Evolutionary conservation across 1,284 basidiomycete species (phyloP), one percentile per base, ranked within the genome.

Genomic region (Pyrrhoderma noxium): DNA sequence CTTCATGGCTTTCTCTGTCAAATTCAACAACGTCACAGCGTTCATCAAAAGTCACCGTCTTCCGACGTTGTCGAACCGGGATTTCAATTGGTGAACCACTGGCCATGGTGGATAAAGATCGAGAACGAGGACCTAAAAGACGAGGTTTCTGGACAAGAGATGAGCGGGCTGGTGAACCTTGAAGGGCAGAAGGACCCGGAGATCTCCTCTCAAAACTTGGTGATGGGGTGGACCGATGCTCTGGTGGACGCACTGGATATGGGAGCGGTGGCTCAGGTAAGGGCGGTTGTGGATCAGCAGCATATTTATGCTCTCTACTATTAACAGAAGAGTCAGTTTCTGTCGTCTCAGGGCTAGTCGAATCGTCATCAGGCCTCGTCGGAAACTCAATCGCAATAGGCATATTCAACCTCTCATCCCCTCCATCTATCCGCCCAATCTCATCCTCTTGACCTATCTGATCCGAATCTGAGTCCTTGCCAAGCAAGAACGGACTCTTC

Each of bases 1-100:
- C 65, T 37, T 66, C 67, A 19, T 71, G 70, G 16, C 79, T 78
- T 40, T 83, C 79, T 14, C 74, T 68, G 53, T 89, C 84, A 63
- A 90, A 92, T 65, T 95, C 92, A 53, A 94, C 72, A 22, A 96
- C 90, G 58, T 95, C 90, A 57, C 89, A 90, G 7, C 82, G 76
- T 58, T 88, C 82, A 65, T 90, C 79, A 59, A 92, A 96, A 0
- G 85, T 91, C 44, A 96, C 93, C 0, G 85, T 93, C 67, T 93
- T 88, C 56, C 80, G 70, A 36, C 75, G 75, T 60, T 74, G 77
- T 52, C 75, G 74, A 62, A 65, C 77, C 55, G 49, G 47, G 7
- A 34, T 51, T 21, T 39, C 54, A 47, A 45, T 53, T 43, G 46
- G 57, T 21, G 51, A 59, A 42, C 46, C 56, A 16, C 34, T 44